Conservation (phyloP, 805 yeast species). For the Kodamaea leandrae region DNA sequence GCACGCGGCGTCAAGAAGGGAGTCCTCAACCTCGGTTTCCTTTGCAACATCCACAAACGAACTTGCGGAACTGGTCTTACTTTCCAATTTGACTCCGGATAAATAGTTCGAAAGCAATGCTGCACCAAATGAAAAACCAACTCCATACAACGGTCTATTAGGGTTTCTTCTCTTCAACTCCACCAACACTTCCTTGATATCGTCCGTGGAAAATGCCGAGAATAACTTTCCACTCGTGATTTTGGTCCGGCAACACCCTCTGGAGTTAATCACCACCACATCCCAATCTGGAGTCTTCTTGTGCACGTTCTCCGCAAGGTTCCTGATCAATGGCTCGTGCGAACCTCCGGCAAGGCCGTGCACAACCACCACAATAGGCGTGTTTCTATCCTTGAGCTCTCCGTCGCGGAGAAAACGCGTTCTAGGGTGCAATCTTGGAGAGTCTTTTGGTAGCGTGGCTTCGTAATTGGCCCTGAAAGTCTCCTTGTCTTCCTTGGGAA, state of each 20-base stretch:
- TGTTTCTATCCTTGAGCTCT: constrained; percentile 38
- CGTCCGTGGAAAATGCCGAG: constrained; percentile 71
- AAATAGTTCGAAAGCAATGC: constrained; percentile 67
- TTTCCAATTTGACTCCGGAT: constrained; percentile 41
- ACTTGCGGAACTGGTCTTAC: constrained; percentile 3
- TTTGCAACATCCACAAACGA: not conserved
- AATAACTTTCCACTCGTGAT: constrained; percentile 69
- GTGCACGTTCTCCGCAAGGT: constrained; percentile 37
- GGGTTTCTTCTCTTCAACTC: constrained; percentile 54
- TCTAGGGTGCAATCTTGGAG: constrained; percentile 44
- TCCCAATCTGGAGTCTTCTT: constrained; percentile 46
- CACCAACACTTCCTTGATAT: constrained; percentile 54
- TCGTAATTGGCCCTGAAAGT: constrained; percentile 24
- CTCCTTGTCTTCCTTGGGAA: constrained; percentile 34
- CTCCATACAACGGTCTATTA: constrained; percentile 56
- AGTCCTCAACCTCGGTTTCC: constrained; percentile 23
- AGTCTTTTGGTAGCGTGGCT: constrained; percentile 34
- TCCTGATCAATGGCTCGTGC: constrained; percentile 72
- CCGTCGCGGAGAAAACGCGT: constrained; percentile 50
- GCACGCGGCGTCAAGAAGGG: constrained; percentile 47
- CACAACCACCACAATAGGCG: constrained; percentile 60
- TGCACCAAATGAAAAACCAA: constrained; percentile 84
- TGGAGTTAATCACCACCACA: constrained; percentile 62
- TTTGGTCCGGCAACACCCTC: constrained; percentile 75
- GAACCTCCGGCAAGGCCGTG: constrained; percentile 88